A percentile compares a stretch with the other conserved stretches of the same genome.
Evolutionary conservation across 768 basidiomycete species (phyloP).

Genomic region (Crassisporium funariophilum): DNA sequence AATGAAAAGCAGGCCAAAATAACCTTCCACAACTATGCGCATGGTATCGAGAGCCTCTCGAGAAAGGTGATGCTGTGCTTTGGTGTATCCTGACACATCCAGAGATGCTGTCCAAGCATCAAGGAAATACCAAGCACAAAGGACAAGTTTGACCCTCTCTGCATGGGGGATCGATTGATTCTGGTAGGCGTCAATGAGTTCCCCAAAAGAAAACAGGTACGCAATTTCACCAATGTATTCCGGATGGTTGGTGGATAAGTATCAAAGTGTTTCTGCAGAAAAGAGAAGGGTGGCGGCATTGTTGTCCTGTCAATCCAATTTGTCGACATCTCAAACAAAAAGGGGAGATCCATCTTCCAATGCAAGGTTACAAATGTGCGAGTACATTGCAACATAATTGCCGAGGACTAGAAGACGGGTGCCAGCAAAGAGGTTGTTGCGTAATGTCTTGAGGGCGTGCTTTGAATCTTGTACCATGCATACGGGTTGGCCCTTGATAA

Average conservation of each 20-base stretch:
- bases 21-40: constrained; percentile 30
- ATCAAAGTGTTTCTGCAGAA: constrained; percentile 28
- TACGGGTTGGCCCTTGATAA: constrained; percentile 17
- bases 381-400: constrained; percentile 18
- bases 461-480: constrained; percentile 35
- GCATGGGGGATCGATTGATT: constrained; percentile 26
- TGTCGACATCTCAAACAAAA: constrained; percentile 31
- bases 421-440: constrained; percentile 35
- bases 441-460: constrained; percentile 32
- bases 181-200: constrained; percentile 39
- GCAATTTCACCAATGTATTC: constrained; percentile 24
- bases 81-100: constrained; percentile 16
- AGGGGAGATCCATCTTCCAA: constrained; percentile 19
- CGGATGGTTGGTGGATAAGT: constrained; percentile 15
- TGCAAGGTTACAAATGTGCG: constrained; percentile 21
- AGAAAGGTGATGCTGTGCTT: constrained; percentile 31
- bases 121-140: constrained; percentile 31
- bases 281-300: constrained; percentile 40
- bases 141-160: constrained; percentile 29
- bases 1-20: constrained; percentile 31
- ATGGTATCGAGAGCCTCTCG: constrained; percentile 33
- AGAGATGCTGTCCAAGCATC: constrained; percentile 30
- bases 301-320: constrained; percentile 45
- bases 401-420: constrained; percentile 29
- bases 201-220: constrained; percentile 42